A percentile compares a stretch with the other conserved stretches of the same genome.
These are phyloP conservation scores for Penicillium soppii DNA, from an alignment of 495 filamentous ascomycete genomes.

Conservation along the genomic window DNA sequence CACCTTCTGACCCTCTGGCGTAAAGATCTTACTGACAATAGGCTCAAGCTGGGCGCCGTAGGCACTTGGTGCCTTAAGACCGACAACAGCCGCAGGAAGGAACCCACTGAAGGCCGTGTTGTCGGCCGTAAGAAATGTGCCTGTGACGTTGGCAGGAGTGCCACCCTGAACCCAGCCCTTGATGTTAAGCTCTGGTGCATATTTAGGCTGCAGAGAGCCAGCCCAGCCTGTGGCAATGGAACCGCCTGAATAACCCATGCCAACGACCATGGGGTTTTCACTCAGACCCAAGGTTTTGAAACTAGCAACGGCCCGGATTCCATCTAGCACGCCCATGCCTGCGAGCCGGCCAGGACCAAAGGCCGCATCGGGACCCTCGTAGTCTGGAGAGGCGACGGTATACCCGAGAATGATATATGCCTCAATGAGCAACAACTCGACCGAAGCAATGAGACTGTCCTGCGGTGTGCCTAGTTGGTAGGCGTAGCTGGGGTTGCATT, in stretches of 20 bases:
- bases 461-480: conserved; percentile 27
- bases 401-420: conserved; percentile 30
- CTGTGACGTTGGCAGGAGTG: conserved; percentile 34
- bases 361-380: conserved; percentile 36
- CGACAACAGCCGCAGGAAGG: conserved; percentile 27
- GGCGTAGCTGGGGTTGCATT: conserved; percentile 34
- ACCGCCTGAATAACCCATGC: conserved; percentile 56
- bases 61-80: conserved; percentile 26
- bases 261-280: conserved; percentile 27
- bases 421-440: conserved; percentile 30
- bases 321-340: conserved; percentile 35
- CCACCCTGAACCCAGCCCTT: conserved; percentile 52
- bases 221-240: conserved; percentile 54
- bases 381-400: conserved; percentile 32
- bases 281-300: conserved; percentile 25
- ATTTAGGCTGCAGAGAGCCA: conserved; percentile 47
- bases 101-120: conserved; percentile 30
- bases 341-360: conserved; percentile 28
- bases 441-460: conserved; percentile 28
- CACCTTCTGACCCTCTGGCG: conserved; percentile 12
- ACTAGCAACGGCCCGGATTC: conserved; percentile 32
- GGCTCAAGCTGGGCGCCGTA: conserved; percentile 30
- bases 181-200: conserved; percentile 55
- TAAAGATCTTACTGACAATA: conserved; percentile 25
- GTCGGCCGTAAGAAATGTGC: conserved; percentile 28